These are phyloP conservation scores for Plasmodium vinckei DNA, from an alignment of 169 alveolate genomes.

Conservation along the genomic window DNA sequence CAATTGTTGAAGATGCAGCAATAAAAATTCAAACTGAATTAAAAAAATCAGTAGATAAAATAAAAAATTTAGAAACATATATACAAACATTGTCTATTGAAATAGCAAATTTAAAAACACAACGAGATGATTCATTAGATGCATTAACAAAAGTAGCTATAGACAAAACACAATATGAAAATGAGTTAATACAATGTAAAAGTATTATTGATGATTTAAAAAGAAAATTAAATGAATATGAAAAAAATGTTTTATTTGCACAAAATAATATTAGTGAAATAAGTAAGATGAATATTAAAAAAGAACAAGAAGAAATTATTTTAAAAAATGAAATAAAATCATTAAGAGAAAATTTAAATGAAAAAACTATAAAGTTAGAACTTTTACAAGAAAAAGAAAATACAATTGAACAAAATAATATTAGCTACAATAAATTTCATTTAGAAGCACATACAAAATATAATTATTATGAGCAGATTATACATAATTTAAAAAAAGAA, in stretches of 20 bases:
- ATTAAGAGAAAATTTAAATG: constrained; percentile 71
- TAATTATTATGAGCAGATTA: constrained; percentile 57
- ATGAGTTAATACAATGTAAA: constrained; percentile 63
- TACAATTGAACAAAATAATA: constrained; percentile 26
- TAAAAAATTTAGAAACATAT: constrained; percentile 53
- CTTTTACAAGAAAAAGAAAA: constrained; percentile 58
- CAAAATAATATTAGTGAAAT: constrained; percentile 67
- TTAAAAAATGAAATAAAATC: constrained; percentile 73
- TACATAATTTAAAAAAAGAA: constrained; percentile 43
- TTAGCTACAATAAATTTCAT: constrained; percentile 53
- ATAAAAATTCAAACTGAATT: constrained; percentile 74
- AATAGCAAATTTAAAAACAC: constrained; percentile 46
- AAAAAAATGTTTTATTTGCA: constrained; percentile 39
- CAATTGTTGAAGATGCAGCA: constrained; percentile 74
- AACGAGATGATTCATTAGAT: constrained; percentile 71
- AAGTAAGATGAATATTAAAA: constrained; percentile 40
- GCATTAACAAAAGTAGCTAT: constrained; percentile 73
- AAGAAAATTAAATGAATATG: constrained; percentile 34
- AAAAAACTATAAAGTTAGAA: constrained; percentile 55
- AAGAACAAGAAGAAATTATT: constrained; percentile 39
- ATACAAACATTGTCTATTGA: constrained; percentile 65
- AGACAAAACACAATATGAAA: constrained; percentile 74
- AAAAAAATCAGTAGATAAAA: constrained; percentile 73
- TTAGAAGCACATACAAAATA: constrained; percentile 68
- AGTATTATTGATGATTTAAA: constrained; percentile 55